phyloP scores from a whole-genome alignment of 805 yeast genomes.

The Cyberlindnera nakhonratchasimensis region DNA sequence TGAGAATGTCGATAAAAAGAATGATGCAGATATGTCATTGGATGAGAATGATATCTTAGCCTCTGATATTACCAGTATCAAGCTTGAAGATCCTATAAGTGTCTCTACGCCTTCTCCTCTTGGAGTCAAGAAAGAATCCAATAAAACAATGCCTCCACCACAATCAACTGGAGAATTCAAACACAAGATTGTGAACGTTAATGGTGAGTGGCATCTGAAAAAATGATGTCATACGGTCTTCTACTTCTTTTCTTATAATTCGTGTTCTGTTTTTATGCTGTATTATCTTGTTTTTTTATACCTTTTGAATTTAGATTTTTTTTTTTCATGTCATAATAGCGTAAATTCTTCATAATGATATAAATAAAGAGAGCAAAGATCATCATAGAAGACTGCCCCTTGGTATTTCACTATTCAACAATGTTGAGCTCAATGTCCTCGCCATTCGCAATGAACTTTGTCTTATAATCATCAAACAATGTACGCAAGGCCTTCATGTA shows the following conservation, averaged over 20 bases:
- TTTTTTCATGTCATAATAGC: background rate
- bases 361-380: background rate
- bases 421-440: slow-evolving; percentile 16
- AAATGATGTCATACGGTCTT: background rate
- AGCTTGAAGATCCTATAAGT: slow-evolving; percentile 9
- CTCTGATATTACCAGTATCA: slow-evolving; percentile 9
- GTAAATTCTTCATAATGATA: background rate
- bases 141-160: background rate
- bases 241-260: background rate
- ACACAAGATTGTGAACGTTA: slow-evolving; percentile 17
- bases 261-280: too few species aligned
- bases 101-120: slow-evolving; percentile 11
- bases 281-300: background rate
- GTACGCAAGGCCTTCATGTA: slow-evolving; percentile 63
- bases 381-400: too few species aligned
- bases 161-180: slow-evolving; percentile 10
- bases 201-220: slow-evolving; percentile 16
- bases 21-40: slow-evolving; percentile 10
- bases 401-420: slow-evolving; percentile 21
- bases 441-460: slow-evolving; percentile 35
- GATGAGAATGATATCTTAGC: slow-evolving; percentile 10
- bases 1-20: background rate
- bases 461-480: slow-evolving; percentile 66
- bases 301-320: background rate
- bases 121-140: slow-evolving; percentile 2